Evolutionary conservation across 257 asterid species (phyloP).

Genomic region (Dorcoceras hygrometricum): DNA sequence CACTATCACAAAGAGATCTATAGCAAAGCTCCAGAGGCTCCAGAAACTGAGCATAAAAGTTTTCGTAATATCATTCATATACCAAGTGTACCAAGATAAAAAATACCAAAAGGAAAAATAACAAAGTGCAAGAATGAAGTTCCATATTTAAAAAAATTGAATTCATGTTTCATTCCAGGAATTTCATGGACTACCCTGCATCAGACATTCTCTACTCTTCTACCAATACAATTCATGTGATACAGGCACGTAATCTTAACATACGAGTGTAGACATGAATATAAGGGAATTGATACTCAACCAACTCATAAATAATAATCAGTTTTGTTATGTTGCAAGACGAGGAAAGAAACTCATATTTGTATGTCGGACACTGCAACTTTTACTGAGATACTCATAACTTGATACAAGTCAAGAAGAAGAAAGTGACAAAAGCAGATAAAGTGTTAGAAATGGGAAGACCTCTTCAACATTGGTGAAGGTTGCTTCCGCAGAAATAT

Average conservation of each 20-base stretch:
- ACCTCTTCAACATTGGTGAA: not conserved
- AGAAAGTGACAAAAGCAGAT: not conserved
- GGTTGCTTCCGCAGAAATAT: not conserved
- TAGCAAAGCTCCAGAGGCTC: constrained; percentile 97
- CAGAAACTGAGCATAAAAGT: constrained; percentile 50
- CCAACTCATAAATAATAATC: not conserved
- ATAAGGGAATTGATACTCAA: not conserved
- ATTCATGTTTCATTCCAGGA: not conserved
- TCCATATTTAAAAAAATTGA: not conserved
- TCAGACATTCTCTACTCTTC: not conserved
- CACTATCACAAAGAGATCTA: constrained; percentile 79
- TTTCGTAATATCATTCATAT: not conserved
- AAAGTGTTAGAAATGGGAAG: not conserved
- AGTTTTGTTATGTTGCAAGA: not conserved
- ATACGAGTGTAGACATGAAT: not conserved
- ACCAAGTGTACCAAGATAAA: no score
- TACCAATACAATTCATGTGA: not conserved
- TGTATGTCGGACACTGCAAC: not conserved
- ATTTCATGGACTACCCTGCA: not conserved
- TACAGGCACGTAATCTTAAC: not conserved
- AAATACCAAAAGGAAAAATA: not conserved
- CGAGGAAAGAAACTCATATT: not conserved
- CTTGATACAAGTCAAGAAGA: not conserved
- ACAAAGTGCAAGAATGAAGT: constrained; percentile 2
- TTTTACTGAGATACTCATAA: not conserved